Evolutionary conservation across 345 rosid species (phyloP).

Genomic region (Raphanus raphanistrum): DNA sequence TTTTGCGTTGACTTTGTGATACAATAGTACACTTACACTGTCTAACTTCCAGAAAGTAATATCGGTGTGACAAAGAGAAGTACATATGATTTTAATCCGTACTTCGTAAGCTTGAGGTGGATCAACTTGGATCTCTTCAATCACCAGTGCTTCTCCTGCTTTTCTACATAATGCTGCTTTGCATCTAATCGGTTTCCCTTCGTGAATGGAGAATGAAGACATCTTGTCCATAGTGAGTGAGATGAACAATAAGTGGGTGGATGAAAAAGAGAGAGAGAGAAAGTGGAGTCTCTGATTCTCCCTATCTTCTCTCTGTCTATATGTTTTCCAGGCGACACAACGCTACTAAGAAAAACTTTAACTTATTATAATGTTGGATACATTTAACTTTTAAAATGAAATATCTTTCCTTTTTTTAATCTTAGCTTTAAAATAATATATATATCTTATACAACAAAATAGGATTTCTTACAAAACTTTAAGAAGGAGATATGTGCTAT

Average conservation of each 20-base stretch:
- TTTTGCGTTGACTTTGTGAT: background rate
- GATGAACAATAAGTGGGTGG: constrained; percentile 4
- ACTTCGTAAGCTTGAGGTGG: constrained; percentile 74
- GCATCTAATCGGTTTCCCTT: constrained; percentile 58
- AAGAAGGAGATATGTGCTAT: background rate
- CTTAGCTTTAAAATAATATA: background rate
- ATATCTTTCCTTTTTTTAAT: background rate
- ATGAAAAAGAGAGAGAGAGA: background rate
- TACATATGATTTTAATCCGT: constrained; percentile 66
- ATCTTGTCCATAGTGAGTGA: constrained; percentile 3
- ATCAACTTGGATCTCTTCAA: constrained; percentile 67
- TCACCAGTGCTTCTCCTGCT: constrained; percentile 50
- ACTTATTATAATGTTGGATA: background rate
- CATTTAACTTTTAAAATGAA: background rate
- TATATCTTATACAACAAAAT: background rate
- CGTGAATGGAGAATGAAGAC: constrained; percentile 10
- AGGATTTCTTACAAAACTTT: background rate
- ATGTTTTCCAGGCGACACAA: background rate
- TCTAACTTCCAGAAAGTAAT: constrained; percentile 51
- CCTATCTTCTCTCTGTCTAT: background rate
- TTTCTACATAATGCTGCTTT: constrained; percentile 65
- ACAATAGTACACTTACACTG: constrained; percentile 38
- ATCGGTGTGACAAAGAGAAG: constrained; percentile 70
- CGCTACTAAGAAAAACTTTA: background rate
- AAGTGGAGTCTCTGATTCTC: background rate